These are phyloP conservation scores for Didymella exigua DNA, from an alignment of 2,329 filamentous ascomycete genomes.

Conservation along the genomic window DNA sequence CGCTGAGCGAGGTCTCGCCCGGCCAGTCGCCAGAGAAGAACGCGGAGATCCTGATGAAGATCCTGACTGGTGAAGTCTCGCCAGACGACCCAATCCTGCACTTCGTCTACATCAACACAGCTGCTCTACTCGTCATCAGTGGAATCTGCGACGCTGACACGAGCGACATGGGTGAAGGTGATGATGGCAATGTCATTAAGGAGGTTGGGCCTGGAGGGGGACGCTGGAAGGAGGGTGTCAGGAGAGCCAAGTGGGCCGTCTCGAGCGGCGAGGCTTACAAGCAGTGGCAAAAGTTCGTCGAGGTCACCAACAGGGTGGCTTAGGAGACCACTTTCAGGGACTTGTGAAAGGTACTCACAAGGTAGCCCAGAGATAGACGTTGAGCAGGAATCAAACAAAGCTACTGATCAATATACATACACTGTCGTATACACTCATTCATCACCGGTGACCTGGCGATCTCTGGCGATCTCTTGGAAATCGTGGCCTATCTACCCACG, in stretches of 20 bases:
- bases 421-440: no score
- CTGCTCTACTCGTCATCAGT: slow-evolving; percentile 81
- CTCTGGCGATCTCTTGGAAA: no score
- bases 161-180: slow-evolving; percentile 78
- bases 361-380: not conserved
- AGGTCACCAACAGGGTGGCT: slow-evolving; percentile 69
- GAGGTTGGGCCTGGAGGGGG: slow-evolving; percentile 85
- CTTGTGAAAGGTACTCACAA: not conserved
- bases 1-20: slow-evolving; percentile 77
- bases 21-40: slow-evolving; percentile 88
- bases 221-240: slow-evolving; percentile 93
- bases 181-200: slow-evolving; percentile 78
- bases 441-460: no score
- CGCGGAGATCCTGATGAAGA: slow-evolving; percentile 77
- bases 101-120: slow-evolving; percentile 94
- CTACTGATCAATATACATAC: no score
- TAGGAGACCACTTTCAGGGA: slow-evolving; percentile 7
- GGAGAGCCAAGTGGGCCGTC: slow-evolving; percentile 85
- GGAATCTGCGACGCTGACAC: slow-evolving; percentile 84
- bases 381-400: not conserved
- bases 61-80: slow-evolving; percentile 74
- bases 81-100: slow-evolving; percentile 84
- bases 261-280: slow-evolving; percentile 84
- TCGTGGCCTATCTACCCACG: no score
- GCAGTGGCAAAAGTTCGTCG: slow-evolving; percentile 82